phyloP scores from a whole-genome alignment of 2,329 filamentous ascomycete species.

The Penicillium sclerotiorum region DNA sequence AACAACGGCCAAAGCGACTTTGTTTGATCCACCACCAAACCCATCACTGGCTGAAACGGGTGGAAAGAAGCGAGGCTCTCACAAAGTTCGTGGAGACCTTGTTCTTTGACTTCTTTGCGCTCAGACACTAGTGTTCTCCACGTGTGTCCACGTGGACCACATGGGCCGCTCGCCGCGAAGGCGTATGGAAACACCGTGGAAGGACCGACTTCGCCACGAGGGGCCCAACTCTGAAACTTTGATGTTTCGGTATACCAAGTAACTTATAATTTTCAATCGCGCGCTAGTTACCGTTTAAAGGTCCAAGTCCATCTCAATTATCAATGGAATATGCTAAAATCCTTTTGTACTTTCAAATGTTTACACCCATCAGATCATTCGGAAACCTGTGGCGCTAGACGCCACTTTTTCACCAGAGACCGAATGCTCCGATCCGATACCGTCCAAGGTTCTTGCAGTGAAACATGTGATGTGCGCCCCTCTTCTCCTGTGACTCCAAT shows the following conservation, averaged over 20 bases:
- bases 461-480: constrained; percentile 2
- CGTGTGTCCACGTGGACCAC: constrained; percentile 41
- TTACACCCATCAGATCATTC: neutral
- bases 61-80: constrained; percentile 16
- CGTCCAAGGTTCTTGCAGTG: neutral
- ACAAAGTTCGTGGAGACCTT: no score
- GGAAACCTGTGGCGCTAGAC: neutral
- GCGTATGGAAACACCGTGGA: constrained; percentile 31
- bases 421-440: constrained; percentile 5
- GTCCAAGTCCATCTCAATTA: neutral
- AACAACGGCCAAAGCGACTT: no score
- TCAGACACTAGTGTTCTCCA: constrained; percentile 28
- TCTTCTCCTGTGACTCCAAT: neutral
- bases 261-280: no score
- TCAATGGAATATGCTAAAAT: neutral
- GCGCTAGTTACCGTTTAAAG: neutral
- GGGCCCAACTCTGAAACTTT: constrained; percentile 1
- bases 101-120: constrained; percentile 10
- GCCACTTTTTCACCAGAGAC: neutral
- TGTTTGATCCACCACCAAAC: no score
- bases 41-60: constrained; percentile 1
- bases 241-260: no score
- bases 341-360: no score
- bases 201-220: constrained; percentile 16
- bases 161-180: constrained; percentile 32